Percentiles rank a stretch among this genome's conserved stretches.
phyloP scores from a whole-genome alignment of 768 basidiomycete genomes.

The Mrakia frigida region DNA sequence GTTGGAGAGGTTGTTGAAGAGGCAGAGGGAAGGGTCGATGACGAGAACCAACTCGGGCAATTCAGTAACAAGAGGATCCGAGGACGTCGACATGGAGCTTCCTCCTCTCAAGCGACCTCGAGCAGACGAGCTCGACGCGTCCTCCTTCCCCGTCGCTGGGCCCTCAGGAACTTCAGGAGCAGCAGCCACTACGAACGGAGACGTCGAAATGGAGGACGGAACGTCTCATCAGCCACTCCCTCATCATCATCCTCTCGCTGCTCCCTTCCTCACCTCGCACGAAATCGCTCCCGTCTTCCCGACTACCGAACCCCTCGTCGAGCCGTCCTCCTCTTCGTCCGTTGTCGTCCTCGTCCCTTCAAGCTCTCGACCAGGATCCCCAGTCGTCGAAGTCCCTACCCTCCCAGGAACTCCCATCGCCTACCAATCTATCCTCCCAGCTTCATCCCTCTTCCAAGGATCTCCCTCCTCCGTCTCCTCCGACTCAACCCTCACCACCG shows the following conservation, averaged over 20 bases:
- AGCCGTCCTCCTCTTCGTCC: not conserved
- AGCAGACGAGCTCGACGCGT: slow-evolving; percentile 11
- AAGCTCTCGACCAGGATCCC: not conserved
- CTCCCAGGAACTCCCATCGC: not conserved
- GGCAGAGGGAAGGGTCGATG: slow-evolving; percentile 50
- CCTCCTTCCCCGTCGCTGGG: not conserved
- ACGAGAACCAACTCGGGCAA: not conserved
- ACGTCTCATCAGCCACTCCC: not conserved
- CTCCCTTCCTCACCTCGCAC: not conserved
- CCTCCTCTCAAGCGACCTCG: slow-evolving; percentile 32
- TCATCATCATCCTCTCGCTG: not conserved
- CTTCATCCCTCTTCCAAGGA: not conserved
- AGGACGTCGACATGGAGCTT: not conserved
- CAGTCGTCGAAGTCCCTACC: not conserved
- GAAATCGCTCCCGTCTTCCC: slow-evolving; percentile 21
- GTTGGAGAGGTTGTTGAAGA: slow-evolving; percentile 68
- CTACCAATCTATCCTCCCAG: not conserved
- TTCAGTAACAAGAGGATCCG: not conserved
- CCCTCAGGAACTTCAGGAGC: not conserved
- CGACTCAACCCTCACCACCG: not conserved
- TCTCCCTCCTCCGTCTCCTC: not conserved
- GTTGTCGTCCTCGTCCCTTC: not conserved
- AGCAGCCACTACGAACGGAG: not conserved
- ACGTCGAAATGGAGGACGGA: slow-evolving; percentile 11
- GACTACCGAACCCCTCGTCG: not conserved